Evolutionary conservation across 345 rosid species (phyloP).

Genomic region (Draba incana): DNA sequence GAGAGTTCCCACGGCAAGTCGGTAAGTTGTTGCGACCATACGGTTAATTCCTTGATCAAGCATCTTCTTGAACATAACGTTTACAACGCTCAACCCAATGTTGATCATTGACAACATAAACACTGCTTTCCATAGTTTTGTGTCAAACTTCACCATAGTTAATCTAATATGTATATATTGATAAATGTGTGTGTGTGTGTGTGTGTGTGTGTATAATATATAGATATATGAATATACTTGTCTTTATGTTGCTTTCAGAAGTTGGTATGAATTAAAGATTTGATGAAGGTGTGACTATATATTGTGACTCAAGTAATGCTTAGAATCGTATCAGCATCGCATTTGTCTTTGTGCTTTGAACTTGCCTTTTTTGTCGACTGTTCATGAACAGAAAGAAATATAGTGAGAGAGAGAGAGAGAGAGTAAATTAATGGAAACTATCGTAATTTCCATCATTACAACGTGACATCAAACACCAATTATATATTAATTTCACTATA

Average conservation of each 20-base stretch:
- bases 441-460: constrained; percentile 30
- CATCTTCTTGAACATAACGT: constrained; percentile 63
- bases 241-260: constrained; percentile 36
- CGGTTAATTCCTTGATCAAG: constrained; percentile 64
- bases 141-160: constrained; percentile 41
- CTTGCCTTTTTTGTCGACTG: constrained; percentile 27
- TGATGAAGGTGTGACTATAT: constrained; percentile 34
- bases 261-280: constrained; percentile 18
- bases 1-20: constrained; percentile 57
- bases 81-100: constrained; percentile 60
- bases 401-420: constrained; percentile 1
- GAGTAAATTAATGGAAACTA: constrained; percentile 33
- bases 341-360: constrained; percentile 32
- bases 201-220: constrained; percentile 4
- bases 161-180: not conserved
- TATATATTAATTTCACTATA: constrained; percentile 9
- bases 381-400: constrained; percentile 6
- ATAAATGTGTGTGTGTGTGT: not conserved
- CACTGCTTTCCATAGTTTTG: constrained; percentile 58
- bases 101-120: constrained; percentile 55
- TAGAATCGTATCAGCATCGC: constrained; percentile 37
- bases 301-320: constrained; percentile 34
- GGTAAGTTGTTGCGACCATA: constrained; percentile 66
- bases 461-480: constrained; percentile 29
- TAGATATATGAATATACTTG: constrained; percentile 1